Base-by-base conservation (phyloP, 441 rosid species). In the Pelargonium exstipulatum region DNA sequence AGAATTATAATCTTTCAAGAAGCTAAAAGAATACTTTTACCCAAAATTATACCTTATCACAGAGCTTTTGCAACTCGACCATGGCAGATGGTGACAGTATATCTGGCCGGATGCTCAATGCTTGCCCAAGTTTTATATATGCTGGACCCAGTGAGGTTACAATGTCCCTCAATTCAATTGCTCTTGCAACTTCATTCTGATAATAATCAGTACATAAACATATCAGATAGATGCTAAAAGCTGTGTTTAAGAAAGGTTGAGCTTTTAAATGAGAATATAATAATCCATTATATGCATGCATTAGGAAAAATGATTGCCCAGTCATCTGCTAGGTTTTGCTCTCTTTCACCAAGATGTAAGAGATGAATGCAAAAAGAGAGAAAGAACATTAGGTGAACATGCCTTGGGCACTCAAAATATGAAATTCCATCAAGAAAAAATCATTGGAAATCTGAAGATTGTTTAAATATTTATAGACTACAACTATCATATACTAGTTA, bases 91-190 rank as follows among this genome's bases (percentile, higher is more conserved):
- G 99, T 13, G 99, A 94, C 80, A 94, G 76, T 69, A 94, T 90
- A 80, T 94, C 97, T 5, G 97, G 99, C 45, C 99, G 95, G 77
- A 94, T 94, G 78, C 99, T 94, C 80, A 94, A 82, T 76, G 99
- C 99, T 78, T 94, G 97, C 73, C 99, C 99, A 76, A 94, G 96
- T 78, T 94, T 94, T 68, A 94, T 87, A 73, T 91, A 94, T 9
- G 97, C 97, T 74, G 99, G 99, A 77, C 99, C 97, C 88, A 94
- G 83, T 14, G 97, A 91, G 66, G 97, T 94, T 18, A 94, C 96
- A 63, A 94, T 94, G 37, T 94, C 97, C 85, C 99, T 90, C 73
- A 94, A 67, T 76, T 94, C 99, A 77, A 91, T 94, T 66, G 99
- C 99, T 73, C 99, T 90, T 57, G 95, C 76, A 73, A 94, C 96